A percentile compares a stretch with the other conserved stretches of the same genome.
phyloP scores from a whole-genome alignment of 1,284 basidiomycete species.

The Phlebopus sp. region DNA sequence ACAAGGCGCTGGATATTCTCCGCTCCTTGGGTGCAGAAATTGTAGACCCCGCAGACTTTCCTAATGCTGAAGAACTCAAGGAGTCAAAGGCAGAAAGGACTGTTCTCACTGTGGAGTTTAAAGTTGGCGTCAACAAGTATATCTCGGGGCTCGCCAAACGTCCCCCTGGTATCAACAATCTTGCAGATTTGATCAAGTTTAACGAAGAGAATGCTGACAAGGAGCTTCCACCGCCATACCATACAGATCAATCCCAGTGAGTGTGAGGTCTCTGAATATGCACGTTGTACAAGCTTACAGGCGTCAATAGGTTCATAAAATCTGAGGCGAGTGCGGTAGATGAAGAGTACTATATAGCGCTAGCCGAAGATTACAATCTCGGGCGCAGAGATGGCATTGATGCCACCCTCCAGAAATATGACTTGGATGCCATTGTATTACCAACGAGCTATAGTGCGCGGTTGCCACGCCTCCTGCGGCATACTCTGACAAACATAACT shows the following conservation, averaged over 20 bases:
- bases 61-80: slow-evolving; percentile 34
- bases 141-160: slow-evolving; percentile 21
- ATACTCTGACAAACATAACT: background rate
- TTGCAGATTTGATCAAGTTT: slow-evolving; percentile 44
- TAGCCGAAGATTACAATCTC: slow-evolving; percentile 36
- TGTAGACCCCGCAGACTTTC: slow-evolving; percentile 42
- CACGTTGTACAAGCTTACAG: background rate
- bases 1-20: slow-evolving; percentile 38
- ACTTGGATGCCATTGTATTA: slow-evolving; percentile 44
- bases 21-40: slow-evolving; percentile 39
- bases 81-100: slow-evolving; percentile 31
- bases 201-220: slow-evolving; percentile 40
- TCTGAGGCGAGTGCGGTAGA: slow-evolving; percentile 37
- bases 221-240: slow-evolving; percentile 40
- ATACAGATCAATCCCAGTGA: slow-evolving; percentile 40
- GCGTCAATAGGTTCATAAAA: slow-evolving; percentile 33
- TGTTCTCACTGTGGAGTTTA: slow-evolving; percentile 41
- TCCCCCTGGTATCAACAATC: slow-evolving; percentile 33
- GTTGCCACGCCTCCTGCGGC: background rate
- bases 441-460: slow-evolving; percentile 33
- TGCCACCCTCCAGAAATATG: slow-evolving; percentile 38
- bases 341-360: slow-evolving; percentile 38
- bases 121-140: slow-evolving; percentile 32
- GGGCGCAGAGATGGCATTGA: slow-evolving; percentile 46
- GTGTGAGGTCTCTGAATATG: slow-evolving; percentile 9